phyloP scores from a whole-genome alignment of 106 monocot species.

The Ottelia alismoides region DNA sequence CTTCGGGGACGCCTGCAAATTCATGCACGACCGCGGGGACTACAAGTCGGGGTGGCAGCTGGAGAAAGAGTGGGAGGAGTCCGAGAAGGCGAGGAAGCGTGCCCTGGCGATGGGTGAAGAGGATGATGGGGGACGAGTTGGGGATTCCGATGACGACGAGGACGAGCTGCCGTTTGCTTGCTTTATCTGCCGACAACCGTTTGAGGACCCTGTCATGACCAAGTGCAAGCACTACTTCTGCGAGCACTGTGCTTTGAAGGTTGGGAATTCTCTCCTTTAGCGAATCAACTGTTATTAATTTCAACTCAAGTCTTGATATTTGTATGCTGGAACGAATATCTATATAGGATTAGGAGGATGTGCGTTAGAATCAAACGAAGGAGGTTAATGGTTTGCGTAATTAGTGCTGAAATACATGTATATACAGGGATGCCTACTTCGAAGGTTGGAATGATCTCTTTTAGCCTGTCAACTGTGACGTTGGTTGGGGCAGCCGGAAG shows the following conservation, averaged over 20 bases:
- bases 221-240: slow-evolving; percentile 99
- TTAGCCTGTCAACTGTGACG: no score
- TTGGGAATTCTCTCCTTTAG: no score
- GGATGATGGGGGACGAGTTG: slow-evolving; percentile 25
- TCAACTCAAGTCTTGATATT: no score
- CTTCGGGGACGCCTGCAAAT: slow-evolving; percentile 93
- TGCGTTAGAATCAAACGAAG: no score
- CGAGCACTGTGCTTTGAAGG: slow-evolving; percentile 96
- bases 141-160: slow-evolving; percentile 34
- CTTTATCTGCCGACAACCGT: slow-evolving; percentile 54
- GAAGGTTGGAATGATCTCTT: no score
- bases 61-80: slow-evolving; percentile 86
- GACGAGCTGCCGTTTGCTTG: slow-evolving; percentile 87
- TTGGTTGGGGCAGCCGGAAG: no score
- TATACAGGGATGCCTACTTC: no score
- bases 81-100: slow-evolving; percentile 66
- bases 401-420: no score
- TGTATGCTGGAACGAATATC: no score
- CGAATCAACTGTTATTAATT: no score
- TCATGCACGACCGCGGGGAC: slow-evolving; percentile 98
- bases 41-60: slow-evolving; percentile 98
- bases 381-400: no score
- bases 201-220: slow-evolving; percentile 81
- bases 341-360: no score
- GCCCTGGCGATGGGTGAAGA: slow-evolving; percentile 42